These are phyloP conservation scores for Chloropicon primus DNA, from an alignment of 139 green algal species.

Conservation along the genomic window DNA sequence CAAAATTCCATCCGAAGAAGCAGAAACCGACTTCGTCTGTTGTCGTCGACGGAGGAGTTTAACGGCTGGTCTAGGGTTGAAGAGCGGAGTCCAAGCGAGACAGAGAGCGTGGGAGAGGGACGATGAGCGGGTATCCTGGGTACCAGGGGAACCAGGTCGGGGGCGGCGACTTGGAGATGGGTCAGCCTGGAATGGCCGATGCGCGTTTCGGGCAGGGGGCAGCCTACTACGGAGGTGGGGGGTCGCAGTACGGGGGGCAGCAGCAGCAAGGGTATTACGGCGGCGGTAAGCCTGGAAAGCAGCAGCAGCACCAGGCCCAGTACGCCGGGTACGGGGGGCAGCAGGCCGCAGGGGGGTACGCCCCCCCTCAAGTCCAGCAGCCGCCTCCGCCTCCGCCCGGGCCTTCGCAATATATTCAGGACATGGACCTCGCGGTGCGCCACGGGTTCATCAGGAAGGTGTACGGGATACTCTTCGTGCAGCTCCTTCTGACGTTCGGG, in stretches of 20 bases:
- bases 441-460: constrained; percentile 44
- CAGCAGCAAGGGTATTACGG: background rate
- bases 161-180: background rate
- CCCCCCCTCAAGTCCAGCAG: background rate
- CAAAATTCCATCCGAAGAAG: no score
- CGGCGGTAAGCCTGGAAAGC: background rate
- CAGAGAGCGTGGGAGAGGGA: no score
- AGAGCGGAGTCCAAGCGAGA: no score
- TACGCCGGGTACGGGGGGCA: background rate
- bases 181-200: background rate
- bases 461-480: constrained; percentile 21
- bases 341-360: background rate
- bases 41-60: no score
- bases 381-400: background rate
- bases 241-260: background rate
- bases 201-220: background rate
- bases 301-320: background rate
- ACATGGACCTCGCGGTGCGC: constrained; percentile 16
- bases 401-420: background rate
- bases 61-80: no score
- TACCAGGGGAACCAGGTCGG: background rate
- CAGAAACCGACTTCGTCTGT: no score
- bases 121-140: background rate
- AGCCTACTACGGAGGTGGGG: background rate
- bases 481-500: constrained; percentile 37